Percentiles rank a stretch among this genome's conserved stretches.
Conservation (phyloP, 371 early-diverging fungal genomes). For the Mucor ambiguus region DNA sequence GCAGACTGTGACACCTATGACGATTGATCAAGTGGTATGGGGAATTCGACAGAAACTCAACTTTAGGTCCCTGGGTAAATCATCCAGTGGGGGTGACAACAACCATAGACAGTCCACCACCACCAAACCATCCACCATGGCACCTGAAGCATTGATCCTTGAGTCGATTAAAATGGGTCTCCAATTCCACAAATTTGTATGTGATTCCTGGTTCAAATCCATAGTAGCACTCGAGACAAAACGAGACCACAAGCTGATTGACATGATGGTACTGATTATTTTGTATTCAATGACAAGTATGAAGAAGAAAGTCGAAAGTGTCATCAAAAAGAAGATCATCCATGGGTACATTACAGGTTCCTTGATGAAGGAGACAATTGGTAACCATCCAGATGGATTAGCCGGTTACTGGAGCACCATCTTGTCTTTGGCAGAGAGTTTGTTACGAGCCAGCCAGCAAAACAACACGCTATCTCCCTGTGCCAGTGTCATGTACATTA, state of each 20-base stretch:
- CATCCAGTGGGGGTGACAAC: slow-evolving; percentile 1
- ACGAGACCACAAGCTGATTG: slow-evolving; percentile 59
- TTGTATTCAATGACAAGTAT: slow-evolving; percentile 66
- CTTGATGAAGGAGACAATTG: slow-evolving; percentile 58
- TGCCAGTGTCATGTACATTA: slow-evolving; percentile 54
- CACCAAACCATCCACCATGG: slow-evolving; percentile 26
- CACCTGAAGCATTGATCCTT: slow-evolving; percentile 62
- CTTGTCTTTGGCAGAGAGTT: slow-evolving; percentile 63
- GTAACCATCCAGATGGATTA: slow-evolving; percentile 53
- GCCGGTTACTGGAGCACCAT: slow-evolving; percentile 63
- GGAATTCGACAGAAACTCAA: slow-evolving; percentile 61
- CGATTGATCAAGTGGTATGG: slow-evolving; percentile 45
- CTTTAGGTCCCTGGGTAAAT: slow-evolving; percentile 53
- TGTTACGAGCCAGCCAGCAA: slow-evolving; percentile 60
- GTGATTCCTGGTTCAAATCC: slow-evolving; percentile 72
- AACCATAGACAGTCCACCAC: background rate
- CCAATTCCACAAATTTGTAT: slow-evolving; percentile 69
- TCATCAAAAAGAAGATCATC: slow-evolving; percentile 63
- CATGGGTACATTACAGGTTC: slow-evolving; percentile 48
- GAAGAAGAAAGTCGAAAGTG: slow-evolving; percentile 65
- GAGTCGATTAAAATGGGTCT: slow-evolving; percentile 73
- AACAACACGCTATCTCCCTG: slow-evolving; percentile 45
- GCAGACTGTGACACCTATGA: slow-evolving; percentile 60
- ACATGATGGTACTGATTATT: slow-evolving; percentile 68
- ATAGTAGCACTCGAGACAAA: slow-evolving; percentile 48